phyloP scores from a whole-genome alignment of 768 basidiomycete genomes.

The Austroboletus festivus region DNA sequence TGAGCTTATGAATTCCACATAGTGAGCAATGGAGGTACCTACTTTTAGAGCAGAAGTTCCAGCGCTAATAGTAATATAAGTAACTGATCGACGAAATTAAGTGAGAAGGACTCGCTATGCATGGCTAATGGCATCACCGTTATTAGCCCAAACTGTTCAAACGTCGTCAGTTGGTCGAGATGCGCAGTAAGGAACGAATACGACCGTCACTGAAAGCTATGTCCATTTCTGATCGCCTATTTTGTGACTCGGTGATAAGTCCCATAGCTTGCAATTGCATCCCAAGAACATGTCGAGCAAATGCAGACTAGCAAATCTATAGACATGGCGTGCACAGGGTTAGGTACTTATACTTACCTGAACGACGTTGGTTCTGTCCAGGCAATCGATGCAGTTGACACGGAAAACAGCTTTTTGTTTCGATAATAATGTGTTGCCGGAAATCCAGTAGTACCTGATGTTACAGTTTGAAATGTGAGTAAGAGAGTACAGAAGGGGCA shows the following conservation, averaged over 20 bases:
- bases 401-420: slow-evolving; percentile 86
- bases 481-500: neutral
- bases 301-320: slow-evolving; percentile 65
- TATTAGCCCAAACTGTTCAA: slow-evolving; percentile 88
- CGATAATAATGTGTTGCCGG: slow-evolving; percentile 64
- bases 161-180: neutral
- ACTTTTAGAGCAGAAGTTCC: slow-evolving; percentile 97
- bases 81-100: neutral
- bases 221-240: slow-evolving; percentile 60
- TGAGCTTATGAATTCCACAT: slow-evolving; percentile 5
- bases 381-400: slow-evolving; percentile 93
- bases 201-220: slow-evolving; percentile 76
- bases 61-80: slow-evolving; percentile 51
- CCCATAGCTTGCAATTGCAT: slow-evolving; percentile 74
- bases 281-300: slow-evolving; percentile 79
- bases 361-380: slow-evolving; percentile 94
- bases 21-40: slow-evolving; percentile 22
- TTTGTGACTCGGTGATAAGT: slow-evolving; percentile 52
- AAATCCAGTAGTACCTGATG: slow-evolving; percentile 78
- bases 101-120: slow-evolving; percentile 59
- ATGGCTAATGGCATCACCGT: slow-evolving; percentile 91
- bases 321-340: slow-evolving; percentile 1
- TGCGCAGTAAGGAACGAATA: neutral
- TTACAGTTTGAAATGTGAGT: neutral
- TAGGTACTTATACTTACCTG: slow-evolving; percentile 63